Evolutionary conservation across 352 stramenopile genomes (phyloP).

Genomic region (Phytophthora constricta): DNA sequence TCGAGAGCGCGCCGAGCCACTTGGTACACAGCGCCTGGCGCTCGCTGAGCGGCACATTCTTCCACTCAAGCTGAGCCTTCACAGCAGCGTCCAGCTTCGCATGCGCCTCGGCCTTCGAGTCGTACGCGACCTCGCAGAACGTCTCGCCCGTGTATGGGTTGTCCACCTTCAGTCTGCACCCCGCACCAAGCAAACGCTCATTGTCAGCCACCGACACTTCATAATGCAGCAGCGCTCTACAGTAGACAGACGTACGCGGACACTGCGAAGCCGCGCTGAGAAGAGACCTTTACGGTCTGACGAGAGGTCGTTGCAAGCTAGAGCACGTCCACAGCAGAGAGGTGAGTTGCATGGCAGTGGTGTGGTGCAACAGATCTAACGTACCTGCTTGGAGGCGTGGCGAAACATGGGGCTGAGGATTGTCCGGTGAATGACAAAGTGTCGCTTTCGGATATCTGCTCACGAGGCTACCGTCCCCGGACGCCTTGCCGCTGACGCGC

Average conservation of each 20-base stretch:
- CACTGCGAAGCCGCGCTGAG: conserved; percentile 39
- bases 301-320: conserved; percentile 29
- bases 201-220: neutral
- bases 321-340: neutral
- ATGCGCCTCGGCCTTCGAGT: conserved; percentile 60
- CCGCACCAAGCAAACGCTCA: conserved; percentile 20
- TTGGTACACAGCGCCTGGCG: conserved; percentile 69
- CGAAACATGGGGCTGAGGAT: conserved; percentile 28
- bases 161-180: conserved; percentile 63
- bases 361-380: neutral
- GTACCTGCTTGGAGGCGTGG: conserved; percentile 29
- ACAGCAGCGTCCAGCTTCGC: conserved; percentile 64
- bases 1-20: conserved; percentile 67
- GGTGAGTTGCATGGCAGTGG: neutral
- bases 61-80: conserved; percentile 66
- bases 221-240: neutral
- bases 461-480: conserved; percentile 29
- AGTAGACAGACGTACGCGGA: conserved; percentile 35
- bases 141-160: conserved; percentile 79
- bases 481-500: conserved; percentile 15
- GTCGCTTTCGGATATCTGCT: conserved; percentile 10
- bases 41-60: conserved; percentile 57
- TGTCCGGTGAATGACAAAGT: conserved; percentile 19
- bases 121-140: conserved; percentile 65
- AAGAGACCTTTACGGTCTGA: conserved; percentile 18